These are phyloP conservation scores for Ceratonia siliqua DNA, from an alignment of 306 rosid species.

Conservation along the genomic window DNA sequence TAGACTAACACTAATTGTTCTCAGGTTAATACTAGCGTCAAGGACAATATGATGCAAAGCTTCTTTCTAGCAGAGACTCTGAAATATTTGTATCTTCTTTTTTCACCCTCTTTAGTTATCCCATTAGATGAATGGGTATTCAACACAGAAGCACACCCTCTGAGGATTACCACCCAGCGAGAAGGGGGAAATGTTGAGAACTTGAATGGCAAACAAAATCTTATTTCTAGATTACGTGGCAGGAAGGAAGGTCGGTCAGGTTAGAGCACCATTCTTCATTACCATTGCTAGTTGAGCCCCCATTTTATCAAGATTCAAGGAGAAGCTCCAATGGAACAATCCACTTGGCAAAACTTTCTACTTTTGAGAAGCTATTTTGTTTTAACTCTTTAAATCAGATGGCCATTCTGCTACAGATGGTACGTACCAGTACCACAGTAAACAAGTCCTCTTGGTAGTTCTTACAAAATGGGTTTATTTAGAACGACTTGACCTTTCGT, in stretches of 20 bases:
- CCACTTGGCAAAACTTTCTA: too few species aligned
- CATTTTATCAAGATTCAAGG: conserved; percentile 29
- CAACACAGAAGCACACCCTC: conserved; percentile 96
- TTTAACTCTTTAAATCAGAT: too few species aligned
- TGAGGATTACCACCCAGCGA: conserved; percentile 60
- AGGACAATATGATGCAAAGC: conserved; percentile 97
- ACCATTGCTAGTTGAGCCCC: conserved; percentile 39
- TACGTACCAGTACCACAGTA: conserved; percentile 45
- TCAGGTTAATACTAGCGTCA: conserved; percentile 90
- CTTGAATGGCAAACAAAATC: conserved; percentile 44
- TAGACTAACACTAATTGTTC: conserved; percentile 23
- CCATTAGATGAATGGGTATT: conserved; percentile 95
- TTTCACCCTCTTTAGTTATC: conserved; percentile 87
- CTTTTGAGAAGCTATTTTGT: too few species aligned
- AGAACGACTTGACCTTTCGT: conserved; percentile 35
- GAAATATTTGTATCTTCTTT: conserved; percentile 92
- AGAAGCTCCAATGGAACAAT: conserved; percentile 33
- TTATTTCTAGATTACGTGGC: conserved; percentile 52
- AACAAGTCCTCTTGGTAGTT: conserved; percentile 29
- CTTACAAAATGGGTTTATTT: conserved; percentile 31
- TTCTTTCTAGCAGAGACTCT: conserved; percentile 98
- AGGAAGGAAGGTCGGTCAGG: conserved; percentile 83
- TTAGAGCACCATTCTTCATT: conserved; percentile 27
- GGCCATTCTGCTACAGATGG: conserved; percentile 36
- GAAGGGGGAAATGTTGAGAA: conserved; percentile 40